Evolutionary conservation across 2,329 filamentous ascomycete genomes (phyloP).

Genomic region (Nannizziopsis arthrosporioides): DNA sequence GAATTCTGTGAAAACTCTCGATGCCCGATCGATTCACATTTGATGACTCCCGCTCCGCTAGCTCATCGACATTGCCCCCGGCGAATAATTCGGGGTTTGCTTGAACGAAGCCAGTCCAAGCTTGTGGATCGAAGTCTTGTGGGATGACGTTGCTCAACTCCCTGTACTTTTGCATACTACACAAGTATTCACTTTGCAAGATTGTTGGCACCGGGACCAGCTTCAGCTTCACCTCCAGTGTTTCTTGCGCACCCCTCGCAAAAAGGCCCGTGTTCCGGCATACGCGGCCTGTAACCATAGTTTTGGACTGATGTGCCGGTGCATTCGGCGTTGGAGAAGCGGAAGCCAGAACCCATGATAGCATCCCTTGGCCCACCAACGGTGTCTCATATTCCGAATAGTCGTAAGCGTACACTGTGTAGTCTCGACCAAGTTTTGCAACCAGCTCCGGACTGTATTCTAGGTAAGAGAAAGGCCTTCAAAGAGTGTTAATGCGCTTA

Average conservation of each 20-base stretch:
- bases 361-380: conserved; percentile 86
- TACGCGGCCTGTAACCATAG: conserved; percentile 72
- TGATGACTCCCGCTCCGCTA: conserved; percentile 22
- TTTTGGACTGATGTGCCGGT: conserved; percentile 50
- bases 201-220: conserved; percentile 63
- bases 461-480: conserved; percentile 7
- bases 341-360: conserved; percentile 68
- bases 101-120: conserved; percentile 69
- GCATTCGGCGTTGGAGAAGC: conserved; percentile 45
- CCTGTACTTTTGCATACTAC: conserved; percentile 50
- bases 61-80: conserved; percentile 18
- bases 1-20: conserved; percentile 34
- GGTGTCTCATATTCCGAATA: conserved; percentile 92
- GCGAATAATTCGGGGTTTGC: conserved; percentile 47
- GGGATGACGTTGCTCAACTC: conserved; percentile 48
- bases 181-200: conserved; percentile 48
- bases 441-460: conserved; percentile 67
- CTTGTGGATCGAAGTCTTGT: conserved; percentile 54
- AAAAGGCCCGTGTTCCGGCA: conserved; percentile 80
- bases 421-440: conserved; percentile 62
- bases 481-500: conserved; percentile 23
- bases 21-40: conserved; percentile 34
- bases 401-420: conserved; percentile 93
- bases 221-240: conserved; percentile 82
- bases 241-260: conserved; percentile 67